Evolutionary conservation across 1,284 basidiomycete genomes (phyloP), one percentile per base, ranked within the genome.

Genomic region (Ganoderma sp.): DNA sequence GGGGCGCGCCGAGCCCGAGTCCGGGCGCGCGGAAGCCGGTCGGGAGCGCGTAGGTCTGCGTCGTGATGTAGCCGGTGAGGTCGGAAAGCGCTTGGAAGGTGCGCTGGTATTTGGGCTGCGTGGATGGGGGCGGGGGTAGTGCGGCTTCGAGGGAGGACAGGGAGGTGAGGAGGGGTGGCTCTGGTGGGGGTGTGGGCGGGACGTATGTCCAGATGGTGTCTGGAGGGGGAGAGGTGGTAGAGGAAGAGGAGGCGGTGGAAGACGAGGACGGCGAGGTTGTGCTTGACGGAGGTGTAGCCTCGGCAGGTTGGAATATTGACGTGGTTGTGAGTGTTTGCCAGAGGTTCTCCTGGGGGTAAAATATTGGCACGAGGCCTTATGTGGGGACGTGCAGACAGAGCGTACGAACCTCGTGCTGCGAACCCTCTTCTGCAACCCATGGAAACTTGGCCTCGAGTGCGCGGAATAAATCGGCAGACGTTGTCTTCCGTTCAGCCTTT

Each of bases 61-160:
- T 83, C 60, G 87, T 87, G 72, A 92, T 82, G 77, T 90, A 90
- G 5, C 89, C 89, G 0, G 89, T 91, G 70, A 91, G 84, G 70
- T 89, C 87, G 0, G 86, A 82, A 50, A 90, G 79, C 0, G 87
- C 75, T 72, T 90, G 84, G 28, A 90, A 76, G 3, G 87, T 86
- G 72, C 85, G 83, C 72, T 89, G 87, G 75, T 81, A 82, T 75
- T 79, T 67, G 54, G 65, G 64, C 43, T 54, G 75, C 41, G 56
- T 57, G 37, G 67, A 52, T 22, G 41, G 41, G 34, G 73, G 76
- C n/a, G 70, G 73, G 67, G 85, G 83, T 28, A 90, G 75, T 14
- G 83, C 75, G 19, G 76, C 71, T n/a, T 81, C 79, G 19, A 92
- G 80, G n/a, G 76, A 71, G 28, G 76, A 71, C 43, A 92, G 78